phyloP scores from a whole-genome alignment of 2,329 filamentous ascomycete genomes.

The Ilyonectria destructans region DNA sequence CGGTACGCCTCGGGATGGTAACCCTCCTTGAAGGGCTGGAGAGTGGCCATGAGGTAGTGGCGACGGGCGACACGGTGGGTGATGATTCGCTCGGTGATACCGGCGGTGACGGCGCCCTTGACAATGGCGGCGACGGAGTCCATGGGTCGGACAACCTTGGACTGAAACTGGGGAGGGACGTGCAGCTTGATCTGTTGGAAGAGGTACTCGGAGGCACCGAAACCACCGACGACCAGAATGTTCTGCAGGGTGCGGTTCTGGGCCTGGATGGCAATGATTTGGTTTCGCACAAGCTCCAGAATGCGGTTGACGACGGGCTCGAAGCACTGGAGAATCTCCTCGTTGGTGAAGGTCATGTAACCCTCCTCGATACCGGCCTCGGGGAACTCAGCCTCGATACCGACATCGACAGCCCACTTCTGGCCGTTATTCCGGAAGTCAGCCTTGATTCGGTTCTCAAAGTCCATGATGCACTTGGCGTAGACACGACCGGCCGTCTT shows the following conservation, averaged over 20 bases:
- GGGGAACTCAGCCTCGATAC: slow-evolving; percentile 97
- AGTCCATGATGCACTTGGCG: slow-evolving; percentile 99
- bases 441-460: slow-evolving; percentile 99
- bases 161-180: slow-evolving; percentile 97
- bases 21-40: slow-evolving; percentile 98
- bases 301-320: slow-evolving; percentile 98
- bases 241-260: slow-evolving; percentile 96
- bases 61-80: slow-evolving; percentile 97
- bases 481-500: slow-evolving; percentile 99
- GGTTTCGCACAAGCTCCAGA: slow-evolving; percentile 94
- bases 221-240: slow-evolving; percentile 96
- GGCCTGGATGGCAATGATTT: slow-evolving; percentile 98
- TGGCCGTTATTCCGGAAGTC: slow-evolving; percentile 99
- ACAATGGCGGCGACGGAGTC: slow-evolving; percentile 99
- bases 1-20: slow-evolving; percentile 98
- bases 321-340: slow-evolving; percentile 99
- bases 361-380: slow-evolving; percentile 98
- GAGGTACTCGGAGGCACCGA: slow-evolving; percentile 97
- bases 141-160: slow-evolving; percentile 98
- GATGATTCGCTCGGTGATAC: slow-evolving; percentile 96
- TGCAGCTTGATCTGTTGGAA: slow-evolving; percentile 99
- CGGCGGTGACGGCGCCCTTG: slow-evolving; percentile 97
- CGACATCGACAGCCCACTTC: slow-evolving; percentile 99
- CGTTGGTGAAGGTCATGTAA: slow-evolving; percentile 99
- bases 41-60: slow-evolving; percentile 98